Evolutionary conservation across 1,284 basidiomycete species (phyloP), one percentile per base, ranked within the genome.

Genomic region (Inonotus obliquus): DNA sequence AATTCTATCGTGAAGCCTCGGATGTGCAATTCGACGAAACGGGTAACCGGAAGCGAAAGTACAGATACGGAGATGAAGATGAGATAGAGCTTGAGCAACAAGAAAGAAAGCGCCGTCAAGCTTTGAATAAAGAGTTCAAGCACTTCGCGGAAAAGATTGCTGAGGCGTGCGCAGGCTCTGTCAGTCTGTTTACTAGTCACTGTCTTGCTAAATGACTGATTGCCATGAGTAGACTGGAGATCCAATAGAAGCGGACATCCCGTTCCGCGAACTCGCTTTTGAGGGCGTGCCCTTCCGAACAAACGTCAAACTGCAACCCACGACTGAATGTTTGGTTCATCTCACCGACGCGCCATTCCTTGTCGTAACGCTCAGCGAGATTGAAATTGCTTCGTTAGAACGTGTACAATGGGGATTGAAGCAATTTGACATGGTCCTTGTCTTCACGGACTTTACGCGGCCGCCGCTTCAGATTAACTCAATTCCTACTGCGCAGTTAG

Each of bases 21-120:
- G 97, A 99, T 70, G 94, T 96, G 39, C 93, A 96, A 67, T 99
- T 98, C 71, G 97, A 99, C 71, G 97, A 99, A 76, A 98, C 96
- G 0, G 96, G 96, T n/a, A 98, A 98, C 72, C 86, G 95, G 67
- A 99, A 98, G 75, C 87, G 97, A 64, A 96, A 97, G 76, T 93
- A 96, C 67, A 87, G 96, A 60, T 98, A 97, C 70, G 96, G 96
- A 45, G 97, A 99, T 71, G 97, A 99, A 74, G 97, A 99, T 73
- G 97, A 99, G 77, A 96, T 99, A 66, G 96, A 99, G 78, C 90
- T 97, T 75, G 97, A 99, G 73, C 96, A 98, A 72, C 94, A 96
- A 73, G 97, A 99, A 75, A 82, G 96, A 61, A 92, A 91, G 72
- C 86, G 94, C 27, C 80, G 96, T 57, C 89, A 91, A 60, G 82